These are phyloP conservation scores for Lasiodiplodia citricola DNA, from an alignment of 2,329 filamentous ascomycete genomes.

Conservation along the genomic window DNA sequence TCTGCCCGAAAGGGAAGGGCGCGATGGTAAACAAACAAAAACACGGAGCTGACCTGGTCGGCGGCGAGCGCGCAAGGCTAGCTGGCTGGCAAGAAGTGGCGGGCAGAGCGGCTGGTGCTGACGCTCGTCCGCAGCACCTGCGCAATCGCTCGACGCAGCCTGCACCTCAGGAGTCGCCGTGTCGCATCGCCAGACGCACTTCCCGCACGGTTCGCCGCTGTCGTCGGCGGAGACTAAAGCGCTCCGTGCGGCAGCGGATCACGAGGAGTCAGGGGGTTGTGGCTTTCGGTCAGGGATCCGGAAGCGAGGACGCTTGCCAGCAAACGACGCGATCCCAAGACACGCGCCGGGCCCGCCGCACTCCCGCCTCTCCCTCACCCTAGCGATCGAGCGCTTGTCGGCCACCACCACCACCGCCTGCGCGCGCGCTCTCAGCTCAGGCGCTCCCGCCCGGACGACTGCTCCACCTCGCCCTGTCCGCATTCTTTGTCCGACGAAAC, in stretches of 20 bases:
- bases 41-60: neutral
- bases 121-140: neutral
- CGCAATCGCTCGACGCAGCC: conserved; percentile 8
- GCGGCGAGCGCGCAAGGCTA: neutral
- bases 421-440: conserved; percentile 11
- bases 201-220: conserved; percentile 2
- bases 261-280: conserved; percentile 11
- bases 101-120: neutral
- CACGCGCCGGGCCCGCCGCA: conserved; percentile 12
- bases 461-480: conserved; percentile 8
- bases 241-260: conserved; percentile 13
- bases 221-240: conserved; percentile 5
- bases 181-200: conserved; percentile 20
- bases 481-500: conserved; percentile 22
- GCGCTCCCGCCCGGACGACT: conserved; percentile 8
- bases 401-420: conserved; percentile 14
- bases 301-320: conserved; percentile 14
- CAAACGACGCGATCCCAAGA: conserved; percentile 24
- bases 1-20: conserved; percentile 17
- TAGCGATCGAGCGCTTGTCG: conserved; percentile 14
- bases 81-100: neutral
- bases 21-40: conserved; percentile 21
- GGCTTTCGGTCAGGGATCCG: conserved; percentile 22
- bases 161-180: conserved; percentile 26
- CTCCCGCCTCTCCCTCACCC: conserved; percentile 17